Evolutionary conservation across 129 eudicot genomes (phyloP).

Genomic region (Arctium lappa): DNA sequence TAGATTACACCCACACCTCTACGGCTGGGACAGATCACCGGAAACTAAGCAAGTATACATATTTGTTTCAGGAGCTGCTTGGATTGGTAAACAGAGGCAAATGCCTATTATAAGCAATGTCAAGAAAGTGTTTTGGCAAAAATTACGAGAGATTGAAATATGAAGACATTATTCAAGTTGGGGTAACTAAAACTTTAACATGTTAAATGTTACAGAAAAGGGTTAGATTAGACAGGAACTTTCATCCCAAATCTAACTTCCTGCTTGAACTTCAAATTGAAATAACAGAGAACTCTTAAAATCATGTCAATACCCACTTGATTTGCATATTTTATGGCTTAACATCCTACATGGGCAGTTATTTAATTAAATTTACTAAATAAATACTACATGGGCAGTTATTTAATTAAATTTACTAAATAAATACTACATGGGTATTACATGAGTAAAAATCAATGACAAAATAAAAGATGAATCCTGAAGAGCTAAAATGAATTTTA

Average conservation of each 20-base stretch:
- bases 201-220: not conserved
- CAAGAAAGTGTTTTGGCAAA: not conserved
- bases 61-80: not conserved
- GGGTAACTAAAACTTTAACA: not conserved
- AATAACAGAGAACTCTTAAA: not conserved
- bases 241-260: not conserved
- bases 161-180: not conserved
- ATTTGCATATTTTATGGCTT: not conserved
- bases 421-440: not conserved
- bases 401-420: not conserved
- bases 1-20: too few species aligned
- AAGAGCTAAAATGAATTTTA: not conserved
- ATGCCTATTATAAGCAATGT: not conserved
- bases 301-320: not conserved
- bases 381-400: too few species aligned
- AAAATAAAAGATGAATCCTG: too few species aligned
- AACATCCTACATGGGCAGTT: not conserved
- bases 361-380: too few species aligned
- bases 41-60: not conserved
- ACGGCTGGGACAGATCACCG: too few species aligned
- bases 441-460: not conserved
- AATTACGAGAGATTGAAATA: not conserved
- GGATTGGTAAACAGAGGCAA: not conserved
- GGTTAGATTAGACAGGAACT: not conserved
- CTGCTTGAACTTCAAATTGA: too few species aligned